A percentile compares a stretch with the other conserved stretches of the same genome.
These are phyloP conservation scores for Aspergillus niger DNA, from an alignment of 2,329 filamentous ascomycete genomes.

Conservation along the genomic window DNA sequence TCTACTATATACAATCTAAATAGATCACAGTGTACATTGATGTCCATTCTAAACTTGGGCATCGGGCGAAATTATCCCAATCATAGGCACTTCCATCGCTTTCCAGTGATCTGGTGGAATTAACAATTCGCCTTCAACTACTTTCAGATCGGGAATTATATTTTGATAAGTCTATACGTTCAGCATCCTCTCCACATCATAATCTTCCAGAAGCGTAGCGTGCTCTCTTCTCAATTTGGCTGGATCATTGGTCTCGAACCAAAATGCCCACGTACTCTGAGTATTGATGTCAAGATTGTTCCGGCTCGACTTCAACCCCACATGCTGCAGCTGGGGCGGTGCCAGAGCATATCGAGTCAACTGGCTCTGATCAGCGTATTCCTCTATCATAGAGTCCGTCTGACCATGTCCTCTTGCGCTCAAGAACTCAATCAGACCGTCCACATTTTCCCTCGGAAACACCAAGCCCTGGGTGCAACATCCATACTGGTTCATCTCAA, in stretches of 20 bases:
- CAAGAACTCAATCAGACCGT: constrained; percentile 21
- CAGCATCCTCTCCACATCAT: constrained; percentile 7
- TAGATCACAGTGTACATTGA: no score
- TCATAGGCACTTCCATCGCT: no score
- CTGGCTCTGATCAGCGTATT: constrained; percentile 23
- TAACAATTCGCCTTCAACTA: no score
- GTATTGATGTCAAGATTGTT: constrained; percentile 29
- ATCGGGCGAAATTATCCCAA: no score
- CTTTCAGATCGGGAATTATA: no score
- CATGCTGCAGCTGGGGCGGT: constrained; percentile 32
- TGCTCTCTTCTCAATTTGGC: constrained; percentile 22
- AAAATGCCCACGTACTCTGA: constrained; percentile 33
- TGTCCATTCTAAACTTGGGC: no score
- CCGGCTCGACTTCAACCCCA: constrained; percentile 29
- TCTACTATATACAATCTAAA: no score
- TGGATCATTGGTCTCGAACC: constrained; percentile 30
- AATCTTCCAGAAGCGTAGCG: constrained; percentile 12
- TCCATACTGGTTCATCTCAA: constrained; percentile 30
- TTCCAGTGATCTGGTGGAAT: no score
- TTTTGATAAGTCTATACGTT: no score
- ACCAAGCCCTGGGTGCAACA: constrained; percentile 40
- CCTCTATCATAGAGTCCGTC: constrained; percentile 31
- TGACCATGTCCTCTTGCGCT: constrained; percentile 20
- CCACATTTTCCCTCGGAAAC: constrained; percentile 28
- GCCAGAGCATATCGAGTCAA: constrained; percentile 21